Evolutionary conservation across 179 eudicot genomes (phyloP), one percentile per base, ranked within the genome.

Genomic region (Patellifolia procumbens): DNA sequence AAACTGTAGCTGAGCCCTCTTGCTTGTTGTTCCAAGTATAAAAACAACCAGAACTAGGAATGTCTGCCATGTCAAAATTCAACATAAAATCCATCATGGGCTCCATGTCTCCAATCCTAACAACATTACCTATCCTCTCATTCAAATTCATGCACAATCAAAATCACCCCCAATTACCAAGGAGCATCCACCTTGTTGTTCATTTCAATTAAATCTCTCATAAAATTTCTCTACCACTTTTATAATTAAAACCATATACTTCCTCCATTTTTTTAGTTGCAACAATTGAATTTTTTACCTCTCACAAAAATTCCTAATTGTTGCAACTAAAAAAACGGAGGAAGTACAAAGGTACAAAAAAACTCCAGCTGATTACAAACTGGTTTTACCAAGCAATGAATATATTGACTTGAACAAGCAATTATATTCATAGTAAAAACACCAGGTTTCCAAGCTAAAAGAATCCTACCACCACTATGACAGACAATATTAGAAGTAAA

Each of bases 111-210:
- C 2, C 15, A 0, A 13, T 2, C 5, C 19, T 51, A 12, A 12
- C 55, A 51, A n/a, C 2, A 0, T 10, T 13, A 15, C 55, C 55
- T 1, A 51, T 13, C n/a, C 55, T 51, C 5, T 51, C 55, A 15
- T 51, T 5, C 1, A 13, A 4, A 51, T 15, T 13, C 2, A 19
- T 19, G 17, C n/a, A 19, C 3, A 15, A 17, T 51, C 17, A 12
- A 51, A 51, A 51, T 51, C n/a, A 1, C 55, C 55, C n/a, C 19
- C 19, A 10, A 15, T 13, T 5, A 51, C 13, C 55, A 19, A 51
- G 1, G 55, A 2, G 1, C n/a, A 19, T 1, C 1, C 0, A 1
- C n/a, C 0, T 1, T 13, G 13, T 13, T 1, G 1, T 13, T 9
- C 48, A 3, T 7, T 45, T 2, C n/a, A 13, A 1, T n/a, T 51